These are phyloP conservation scores for Pseudomassariella vexata DNA, from an alignment of 2,329 filamentous ascomycete species.

Conservation along the genomic window DNA sequence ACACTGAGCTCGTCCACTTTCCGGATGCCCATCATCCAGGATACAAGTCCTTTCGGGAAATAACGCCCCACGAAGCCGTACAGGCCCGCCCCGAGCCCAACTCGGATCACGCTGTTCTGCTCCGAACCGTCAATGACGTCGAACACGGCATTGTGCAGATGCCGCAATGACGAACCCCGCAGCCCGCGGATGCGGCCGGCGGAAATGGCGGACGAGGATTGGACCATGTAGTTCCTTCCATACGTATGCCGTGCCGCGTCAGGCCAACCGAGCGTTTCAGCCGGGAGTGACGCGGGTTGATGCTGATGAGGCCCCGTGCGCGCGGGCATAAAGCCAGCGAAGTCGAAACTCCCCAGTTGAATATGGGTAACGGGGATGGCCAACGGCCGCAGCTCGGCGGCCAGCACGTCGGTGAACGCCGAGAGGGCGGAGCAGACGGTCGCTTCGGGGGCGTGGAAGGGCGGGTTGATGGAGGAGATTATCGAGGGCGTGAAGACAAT, in stretches of 20 bases:
- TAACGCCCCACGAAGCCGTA: slow-evolving; percentile 83
- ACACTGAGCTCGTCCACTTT: slow-evolving; percentile 51
- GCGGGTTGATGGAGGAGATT: slow-evolving; percentile 71
- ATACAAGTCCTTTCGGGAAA: slow-evolving; percentile 72
- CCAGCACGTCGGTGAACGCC: slow-evolving; percentile 75
- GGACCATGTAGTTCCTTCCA: slow-evolving; percentile 53
- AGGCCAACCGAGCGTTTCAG: slow-evolving; percentile 60
- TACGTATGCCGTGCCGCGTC: slow-evolving; percentile 55
- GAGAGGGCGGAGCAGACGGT: slow-evolving; percentile 81
- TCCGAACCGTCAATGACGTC: slow-evolving; percentile 72
- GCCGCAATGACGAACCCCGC: slow-evolving; percentile 66
- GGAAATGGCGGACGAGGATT: slow-evolving; percentile 49
- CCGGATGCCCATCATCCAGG: slow-evolving; percentile 86
- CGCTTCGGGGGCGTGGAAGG: slow-evolving; percentile 80
- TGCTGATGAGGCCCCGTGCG: slow-evolving; percentile 21
- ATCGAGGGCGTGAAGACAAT: slow-evolving; percentile 76
- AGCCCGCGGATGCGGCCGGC: slow-evolving; percentile 52
- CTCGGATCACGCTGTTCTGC: slow-evolving; percentile 60
- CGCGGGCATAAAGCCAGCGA: slow-evolving; percentile 57
- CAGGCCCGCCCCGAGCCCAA: slow-evolving; percentile 76
- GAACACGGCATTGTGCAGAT: slow-evolving; percentile 82
- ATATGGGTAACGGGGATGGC: slow-evolving; percentile 78
- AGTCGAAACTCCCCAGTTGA: slow-evolving; percentile 87
- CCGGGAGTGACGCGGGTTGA: slow-evolving; percentile 30
- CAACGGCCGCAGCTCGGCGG: slow-evolving; percentile 71